These are phyloP conservation scores for Colletotrichum musicola DNA, from an alignment of 2,329 filamentous ascomycete genomes.

Conservation along the genomic window DNA sequence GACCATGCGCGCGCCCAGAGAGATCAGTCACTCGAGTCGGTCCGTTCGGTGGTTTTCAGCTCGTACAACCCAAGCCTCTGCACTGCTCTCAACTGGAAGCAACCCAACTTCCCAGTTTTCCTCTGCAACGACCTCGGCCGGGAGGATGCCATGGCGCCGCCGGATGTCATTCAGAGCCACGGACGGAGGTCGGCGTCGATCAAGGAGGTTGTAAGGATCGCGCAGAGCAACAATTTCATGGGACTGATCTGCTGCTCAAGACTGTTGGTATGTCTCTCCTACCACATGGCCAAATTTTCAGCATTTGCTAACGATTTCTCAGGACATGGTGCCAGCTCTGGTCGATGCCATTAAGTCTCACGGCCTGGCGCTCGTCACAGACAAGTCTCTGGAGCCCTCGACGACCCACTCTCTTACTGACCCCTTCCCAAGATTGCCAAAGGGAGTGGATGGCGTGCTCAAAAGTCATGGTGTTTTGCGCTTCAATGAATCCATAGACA, in stretches of 20 bases:
- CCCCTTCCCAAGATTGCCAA: constrained; percentile 73
- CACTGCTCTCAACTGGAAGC: constrained; percentile 98
- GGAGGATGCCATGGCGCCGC: constrained; percentile 59
- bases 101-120: constrained; percentile 97
- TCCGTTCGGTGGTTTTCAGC: constrained; percentile 92
- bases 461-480: constrained; percentile 88
- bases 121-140: constrained; percentile 92
- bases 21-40: constrained; percentile 75
- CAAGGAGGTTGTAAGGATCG: constrained; percentile 94
- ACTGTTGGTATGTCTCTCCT: constrained; percentile 75
- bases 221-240: constrained; percentile 98
- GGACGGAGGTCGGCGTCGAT: constrained; percentile 85
- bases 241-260: constrained; percentile 91
- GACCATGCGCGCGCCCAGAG: constrained; percentile 83
- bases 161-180: constrained; percentile 61
- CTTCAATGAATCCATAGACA: constrained; percentile 93
- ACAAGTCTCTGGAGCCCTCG: constrained; percentile 76
- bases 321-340: constrained; percentile 94
- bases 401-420: constrained; percentile 57
- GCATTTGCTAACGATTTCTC: constrained; percentile 38
- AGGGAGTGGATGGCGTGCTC: constrained; percentile 89
- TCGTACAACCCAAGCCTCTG: constrained; percentile 93
- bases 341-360: constrained; percentile 95
- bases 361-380: constrained; percentile 90
- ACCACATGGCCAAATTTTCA: background rate